phyloP scores from a whole-genome alignment of 306 rosid species.

The Dryas drummondii region DNA sequence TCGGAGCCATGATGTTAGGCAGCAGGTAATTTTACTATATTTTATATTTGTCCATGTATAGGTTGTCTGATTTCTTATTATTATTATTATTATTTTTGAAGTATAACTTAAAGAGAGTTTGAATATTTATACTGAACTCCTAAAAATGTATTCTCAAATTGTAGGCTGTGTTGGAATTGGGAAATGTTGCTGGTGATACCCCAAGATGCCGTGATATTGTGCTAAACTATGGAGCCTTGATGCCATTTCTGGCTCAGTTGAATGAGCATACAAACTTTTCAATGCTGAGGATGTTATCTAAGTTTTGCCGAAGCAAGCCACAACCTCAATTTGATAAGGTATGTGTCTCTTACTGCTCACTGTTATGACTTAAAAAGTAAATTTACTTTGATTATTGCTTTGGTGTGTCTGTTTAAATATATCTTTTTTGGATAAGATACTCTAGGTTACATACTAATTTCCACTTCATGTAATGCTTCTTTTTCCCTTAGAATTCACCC shows the following conservation, averaged over 20 bases:
- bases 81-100: too few species aligned
- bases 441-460: too few species aligned
- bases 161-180: conserved; percentile 94
- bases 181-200: conserved; percentile 95
- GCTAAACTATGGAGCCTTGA: conserved; percentile 69
- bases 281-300: conserved; percentile 83
- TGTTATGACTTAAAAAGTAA: not conserved
- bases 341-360: conserved; percentile 13
- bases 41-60: not conserved
- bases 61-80: not conserved
- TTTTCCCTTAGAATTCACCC: too few species aligned
- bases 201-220: conserved; percentile 95
- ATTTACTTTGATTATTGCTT: not conserved
- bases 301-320: conserved; percentile 93
- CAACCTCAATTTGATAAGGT: conserved; percentile 90
- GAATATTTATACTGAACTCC: not conserved
- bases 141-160: conserved; percentile 9
- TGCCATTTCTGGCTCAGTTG: conserved; percentile 74
- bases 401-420: not conserved
- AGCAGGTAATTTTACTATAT: conserved; percentile 53
- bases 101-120: not conserved
- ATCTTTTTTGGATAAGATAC: too few species aligned
- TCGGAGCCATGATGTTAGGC: conserved; percentile 73
- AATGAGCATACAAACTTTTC: conserved; percentile 92
- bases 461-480: too few species aligned